These are phyloP conservation scores for Cystofilobasidium ferigula DNA, from an alignment of 768 basidiomycete species.

Conservation along the genomic window DNA sequence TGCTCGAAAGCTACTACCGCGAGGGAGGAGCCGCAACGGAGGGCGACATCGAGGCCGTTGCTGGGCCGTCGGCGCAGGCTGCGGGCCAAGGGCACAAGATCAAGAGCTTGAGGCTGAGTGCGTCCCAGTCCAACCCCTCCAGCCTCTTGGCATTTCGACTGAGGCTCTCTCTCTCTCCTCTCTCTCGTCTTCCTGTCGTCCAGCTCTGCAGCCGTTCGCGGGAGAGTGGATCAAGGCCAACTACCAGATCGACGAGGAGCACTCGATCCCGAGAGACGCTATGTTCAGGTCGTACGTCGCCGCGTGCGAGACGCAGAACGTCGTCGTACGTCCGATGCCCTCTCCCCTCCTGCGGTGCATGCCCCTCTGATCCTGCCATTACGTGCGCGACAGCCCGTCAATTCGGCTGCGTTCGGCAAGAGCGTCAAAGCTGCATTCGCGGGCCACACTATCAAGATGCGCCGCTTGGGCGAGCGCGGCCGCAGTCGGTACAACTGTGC, in stretches of 20 bases:
- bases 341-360: too few relatives aligned
- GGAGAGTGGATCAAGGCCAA: slow-evolving; percentile 2
- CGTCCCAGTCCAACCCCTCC: background rate
- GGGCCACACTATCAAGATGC: background rate
- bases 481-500: background rate
- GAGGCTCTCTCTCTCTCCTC: background rate
- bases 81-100: background rate
- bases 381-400: slow-evolving; percentile 3
- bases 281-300: background rate
- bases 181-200: background rate
- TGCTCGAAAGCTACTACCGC: background rate
- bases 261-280: background rate
- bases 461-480: background rate
- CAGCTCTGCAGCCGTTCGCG: background rate
- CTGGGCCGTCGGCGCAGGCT: background rate
- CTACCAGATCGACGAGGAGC: background rate
- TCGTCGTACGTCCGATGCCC: background rate
- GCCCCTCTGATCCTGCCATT: too few relatives aligned
- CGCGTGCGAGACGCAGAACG: background rate
- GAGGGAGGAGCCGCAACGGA: background rate
- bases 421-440: background rate
- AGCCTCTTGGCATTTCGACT: background rate
- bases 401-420: background rate
- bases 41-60: background rate
- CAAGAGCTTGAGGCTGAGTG: background rate